Evolutionary conservation across 768 basidiomycete genomes (phyloP).

Genomic region (Lactarius akahatsu): DNA sequence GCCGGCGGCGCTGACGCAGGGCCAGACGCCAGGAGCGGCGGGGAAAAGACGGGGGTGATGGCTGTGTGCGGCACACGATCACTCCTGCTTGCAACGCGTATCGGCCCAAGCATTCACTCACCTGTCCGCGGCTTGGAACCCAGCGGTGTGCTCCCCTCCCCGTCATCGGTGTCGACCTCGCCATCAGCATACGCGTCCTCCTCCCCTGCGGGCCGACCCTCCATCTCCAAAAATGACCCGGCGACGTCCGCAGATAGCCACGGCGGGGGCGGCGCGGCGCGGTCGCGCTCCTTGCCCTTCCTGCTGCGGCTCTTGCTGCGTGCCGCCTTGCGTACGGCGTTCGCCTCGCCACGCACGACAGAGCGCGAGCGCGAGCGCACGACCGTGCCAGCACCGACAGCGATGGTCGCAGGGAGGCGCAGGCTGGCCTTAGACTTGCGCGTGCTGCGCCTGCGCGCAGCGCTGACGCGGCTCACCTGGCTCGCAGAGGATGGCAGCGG

Average conservation of each 20-base stretch:
- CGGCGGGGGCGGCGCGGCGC: constrained; percentile 1
- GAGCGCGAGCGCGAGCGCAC: not conserved
- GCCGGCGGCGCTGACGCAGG: not conserved
- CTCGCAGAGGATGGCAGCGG: constrained; percentile 28
- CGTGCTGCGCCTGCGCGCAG: constrained; percentile 64
- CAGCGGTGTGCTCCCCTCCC: constrained; percentile 1
- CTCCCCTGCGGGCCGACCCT: constrained; percentile 15
- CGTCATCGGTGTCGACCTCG: not conserved
- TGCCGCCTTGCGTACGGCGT: not conserved
- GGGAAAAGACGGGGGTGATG: not conserved
- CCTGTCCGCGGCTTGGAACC: not conserved
- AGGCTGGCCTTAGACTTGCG: constrained; percentile 67
- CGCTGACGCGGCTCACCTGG: constrained; percentile 48
- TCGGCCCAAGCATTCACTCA: not conserved
- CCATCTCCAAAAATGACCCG: constrained; percentile 29
- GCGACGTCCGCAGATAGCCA: constrained; percentile 1
- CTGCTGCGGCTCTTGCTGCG: constrained; percentile 18
- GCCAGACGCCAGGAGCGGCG: not conserved
- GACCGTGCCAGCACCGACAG: not conserved
- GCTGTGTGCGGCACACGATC: not conserved
- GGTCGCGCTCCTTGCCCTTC: constrained; percentile 20
- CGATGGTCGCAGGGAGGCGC: constrained; percentile 45
- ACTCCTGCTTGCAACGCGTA: not conserved
- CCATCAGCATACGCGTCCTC: constrained; percentile 10
- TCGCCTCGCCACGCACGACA: constrained; percentile 4